Base-by-base conservation (phyloP, 1,284 basidiomycete species). In the Fomitopsis pinicola region DNA sequence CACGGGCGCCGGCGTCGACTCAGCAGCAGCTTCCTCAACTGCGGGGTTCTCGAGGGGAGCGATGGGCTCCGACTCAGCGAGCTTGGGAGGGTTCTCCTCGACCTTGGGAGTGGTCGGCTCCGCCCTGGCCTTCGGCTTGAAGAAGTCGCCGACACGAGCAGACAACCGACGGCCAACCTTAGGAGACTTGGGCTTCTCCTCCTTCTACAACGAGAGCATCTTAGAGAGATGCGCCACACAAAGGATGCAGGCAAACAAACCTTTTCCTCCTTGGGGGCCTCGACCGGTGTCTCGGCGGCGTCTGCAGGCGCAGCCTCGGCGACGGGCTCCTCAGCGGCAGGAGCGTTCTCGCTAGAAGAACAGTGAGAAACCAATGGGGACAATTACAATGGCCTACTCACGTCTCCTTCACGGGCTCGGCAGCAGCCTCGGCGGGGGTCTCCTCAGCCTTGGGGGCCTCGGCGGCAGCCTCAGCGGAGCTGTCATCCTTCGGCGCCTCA, bases 121-220 rank as follows among this genome's bases (percentile, higher is more conserved):
- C 42, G 80, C 72, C 76, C 86, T 89, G 70, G 85, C 81, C 82
- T 87, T 92, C 65, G 85, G 70, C 80, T 89, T 92, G 83, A 95
- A 92, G 76, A 92, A 82, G 61, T 88, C 88, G 59, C 82, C 82
- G 38, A 93, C 86, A 36, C 89, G 89, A 36, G 87, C 81, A 50
- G 91, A 93, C 64, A 93, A 76, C 65, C 91, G 89, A 65, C 91
- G 89, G 62, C 82, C 76, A 64, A 91, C 85, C 74, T 92, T 92
- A 62, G 75, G 72, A 30, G 74, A 72, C 73, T 82, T 77, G 64
- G 72, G 45, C 55, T 75, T 77, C 63, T 80, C 76, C 61, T 85
- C 82, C 69, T 85, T 79, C 73, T 82, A 59, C 3, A 15, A 38
- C 35, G n/a, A 2, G 22, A 1, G 58, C 8, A 15, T 36, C 2